Base-by-base conservation (phyloP, 2,329 filamentous ascomycete species). In the Chalara sp. region DNA sequence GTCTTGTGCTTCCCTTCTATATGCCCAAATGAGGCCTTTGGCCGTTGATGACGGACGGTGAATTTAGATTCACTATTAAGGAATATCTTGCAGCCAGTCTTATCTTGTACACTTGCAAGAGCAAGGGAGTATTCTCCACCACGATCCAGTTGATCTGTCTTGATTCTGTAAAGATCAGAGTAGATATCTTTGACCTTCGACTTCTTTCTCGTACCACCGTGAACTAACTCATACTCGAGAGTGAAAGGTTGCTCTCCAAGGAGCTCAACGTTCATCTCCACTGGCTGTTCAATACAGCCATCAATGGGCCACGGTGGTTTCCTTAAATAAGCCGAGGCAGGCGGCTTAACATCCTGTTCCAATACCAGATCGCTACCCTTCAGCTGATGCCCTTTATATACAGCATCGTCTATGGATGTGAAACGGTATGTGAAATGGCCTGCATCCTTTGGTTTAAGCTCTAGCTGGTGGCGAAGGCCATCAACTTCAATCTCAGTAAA, bases 81-180 rank as follows among this genome's bases (percentile, higher is more conserved):
- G 64, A 87, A 86, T 48, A 88, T 89, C 62, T 90, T 90, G 70
- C 93, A 99, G 41, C 85, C 86, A 51, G 88, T 86, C 64, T 80
- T 84, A 64, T 99, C 93, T 58, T 89, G 88, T 50, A 99, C 81
- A 60, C 86, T 92, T 48, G 86, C 89, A 53, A 99, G 74, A 44
- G 90, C 84, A 53, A 99, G 72, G 8, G 86, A 88, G 66, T 97
- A 96, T 62, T 96, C 90, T 49, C 93, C 93, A 53, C 93, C 93
- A 64, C 86, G 85, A 6, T 76, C 75, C 41, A 99, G 73, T 13
- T 79, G 75, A 2, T 85, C 79, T 0, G 92, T 96, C 57, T 80
- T 80, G 64, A 99, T 90, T 37, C 76, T 85, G 64, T 84, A 84
- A 28, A 74, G 70, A 46, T 80, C 73, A 2, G 72, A 74, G 29